Conservation (phyloP, 1,139 yeast species). For the Taphrina populina region DNA sequence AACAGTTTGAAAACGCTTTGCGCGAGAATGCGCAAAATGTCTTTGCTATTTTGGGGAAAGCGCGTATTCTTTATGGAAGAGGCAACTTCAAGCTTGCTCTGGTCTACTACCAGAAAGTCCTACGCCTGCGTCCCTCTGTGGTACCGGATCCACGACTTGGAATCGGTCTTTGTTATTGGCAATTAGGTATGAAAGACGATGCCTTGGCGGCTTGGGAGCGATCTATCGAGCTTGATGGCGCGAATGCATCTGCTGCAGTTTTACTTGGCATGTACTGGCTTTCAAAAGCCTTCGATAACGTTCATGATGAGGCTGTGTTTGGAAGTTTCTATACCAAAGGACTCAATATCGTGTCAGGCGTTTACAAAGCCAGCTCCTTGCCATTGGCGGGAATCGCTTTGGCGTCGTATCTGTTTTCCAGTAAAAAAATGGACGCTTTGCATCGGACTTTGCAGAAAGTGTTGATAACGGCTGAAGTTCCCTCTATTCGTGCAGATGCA, state of each 20-base stretch:
- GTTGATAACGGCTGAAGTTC: conserved; percentile 48
- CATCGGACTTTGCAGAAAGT: conserved; percentile 58
- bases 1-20: conserved; percentile 45
- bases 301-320: conserved; percentile 44
- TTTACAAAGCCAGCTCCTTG: conserved; percentile 45
- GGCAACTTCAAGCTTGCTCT: conserved; percentile 73
- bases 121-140: conserved; percentile 68
- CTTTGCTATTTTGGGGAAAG: conserved; percentile 79
- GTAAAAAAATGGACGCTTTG: conserved; percentile 59
- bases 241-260: conserved; percentile 62
- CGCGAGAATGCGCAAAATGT: conserved; percentile 55
- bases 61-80: conserved; percentile 71
- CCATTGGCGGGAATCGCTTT: conserved; percentile 51
- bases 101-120: conserved; percentile 76
- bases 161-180: conserved; percentile 92
- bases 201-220: conserved; percentile 84
- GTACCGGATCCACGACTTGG: conserved; percentile 95
- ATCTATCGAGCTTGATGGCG: conserved; percentile 64
- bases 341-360: conserved; percentile 46
- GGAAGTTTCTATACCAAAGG: conserved; percentile 44
- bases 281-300: conserved; percentile 56
- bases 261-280: conserved; percentile 68
- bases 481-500: conserved; percentile 65
- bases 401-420: conserved; percentile 60
- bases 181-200: conserved; percentile 69